Conservation (phyloP, 202 grass and related monocot genomes). For the Setaria viridis region DNA sequence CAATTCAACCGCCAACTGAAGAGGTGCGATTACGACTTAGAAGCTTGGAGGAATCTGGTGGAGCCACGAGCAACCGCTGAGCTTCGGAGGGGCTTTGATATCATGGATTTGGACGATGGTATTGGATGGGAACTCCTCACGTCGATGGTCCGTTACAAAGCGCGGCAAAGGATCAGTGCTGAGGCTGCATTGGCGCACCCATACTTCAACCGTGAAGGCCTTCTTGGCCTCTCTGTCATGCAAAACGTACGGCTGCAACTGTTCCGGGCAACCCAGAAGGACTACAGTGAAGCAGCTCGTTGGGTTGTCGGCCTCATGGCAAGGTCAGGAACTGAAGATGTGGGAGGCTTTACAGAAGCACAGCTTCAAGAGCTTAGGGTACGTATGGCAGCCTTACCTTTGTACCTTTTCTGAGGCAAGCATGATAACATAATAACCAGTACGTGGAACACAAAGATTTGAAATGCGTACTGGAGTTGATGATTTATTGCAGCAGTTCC, state of each 20-base stretch:
- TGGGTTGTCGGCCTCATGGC: slow-evolving; percentile 89
- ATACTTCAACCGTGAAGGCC: slow-evolving; percentile 87
- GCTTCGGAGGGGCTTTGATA: slow-evolving; percentile 82
- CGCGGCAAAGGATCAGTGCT: slow-evolving; percentile 83
- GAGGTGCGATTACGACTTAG: slow-evolving; percentile 74
- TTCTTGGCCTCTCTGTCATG: slow-evolving; percentile 89
- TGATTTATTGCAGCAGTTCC: slow-evolving; percentile 16
- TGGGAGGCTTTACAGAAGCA: slow-evolving; percentile 95
- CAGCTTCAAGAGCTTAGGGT: slow-evolving; percentile 95
- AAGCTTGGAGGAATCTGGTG: slow-evolving; percentile 79
- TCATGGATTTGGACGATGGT: slow-evolving; percentile 81
- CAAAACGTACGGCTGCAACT: slow-evolving; percentile 79
- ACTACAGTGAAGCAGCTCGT: slow-evolving; percentile 87
- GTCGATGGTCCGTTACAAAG: slow-evolving; percentile 83
- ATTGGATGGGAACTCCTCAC: slow-evolving; percentile 95
- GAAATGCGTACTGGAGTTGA: neutral
- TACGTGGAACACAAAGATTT: neutral
- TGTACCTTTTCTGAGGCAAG: neutral
- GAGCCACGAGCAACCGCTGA: slow-evolving; percentile 84
- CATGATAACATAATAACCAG: neutral
- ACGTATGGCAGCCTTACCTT: slow-evolving; percentile 16
- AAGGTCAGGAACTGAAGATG: slow-evolving; percentile 72
- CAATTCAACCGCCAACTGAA: slow-evolving; percentile 99
- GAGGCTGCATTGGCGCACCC: slow-evolving; percentile 85
- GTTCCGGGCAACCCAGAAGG: slow-evolving; percentile 87